Conservation (phyloP, 331 rosid genomes). For the Pyrus hybrid region DNA sequence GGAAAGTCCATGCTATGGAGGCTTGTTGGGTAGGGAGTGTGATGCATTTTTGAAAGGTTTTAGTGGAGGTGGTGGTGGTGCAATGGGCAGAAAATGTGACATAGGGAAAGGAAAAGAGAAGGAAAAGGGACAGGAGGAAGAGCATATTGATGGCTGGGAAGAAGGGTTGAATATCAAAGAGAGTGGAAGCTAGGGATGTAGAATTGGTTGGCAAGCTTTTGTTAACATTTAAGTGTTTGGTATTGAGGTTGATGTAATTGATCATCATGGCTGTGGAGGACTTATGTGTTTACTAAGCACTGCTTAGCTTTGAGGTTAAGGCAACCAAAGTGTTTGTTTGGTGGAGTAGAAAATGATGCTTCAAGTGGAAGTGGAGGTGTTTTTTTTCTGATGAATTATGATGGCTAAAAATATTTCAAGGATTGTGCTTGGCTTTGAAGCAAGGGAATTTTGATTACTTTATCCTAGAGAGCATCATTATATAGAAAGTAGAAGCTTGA, state of each 20-base stretch:
- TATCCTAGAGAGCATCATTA: not conserved
- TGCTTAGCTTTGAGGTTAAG: slow-evolving; percentile 81
- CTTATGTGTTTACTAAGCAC: no score
- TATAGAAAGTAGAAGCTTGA: not conserved
- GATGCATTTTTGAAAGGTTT: slow-evolving; percentile 68
- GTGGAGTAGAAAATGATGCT: slow-evolving; percentile 23
- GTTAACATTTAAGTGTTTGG: slow-evolving; percentile 26
- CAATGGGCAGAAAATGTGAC: slow-evolving; percentile 54
- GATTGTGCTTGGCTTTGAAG: slow-evolving; percentile 57
- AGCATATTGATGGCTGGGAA: slow-evolving; percentile 22
- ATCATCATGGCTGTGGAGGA: slow-evolving; percentile 32
- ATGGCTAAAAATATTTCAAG: not conserved
- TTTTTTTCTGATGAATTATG: not conserved
- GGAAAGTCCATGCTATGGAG: slow-evolving; percentile 95
- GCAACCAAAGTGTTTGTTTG: slow-evolving; percentile 31
- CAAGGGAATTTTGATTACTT: slow-evolving; percentile 1
- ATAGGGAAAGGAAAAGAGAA: slow-evolving; percentile 25
- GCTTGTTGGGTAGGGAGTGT: slow-evolving; percentile 84
- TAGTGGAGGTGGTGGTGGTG: slow-evolving; percentile 46
- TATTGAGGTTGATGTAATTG: slow-evolving; percentile 21
- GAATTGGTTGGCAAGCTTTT: slow-evolving; percentile 20
- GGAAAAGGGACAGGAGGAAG: slow-evolving; percentile 25
- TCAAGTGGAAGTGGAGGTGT: not conserved
- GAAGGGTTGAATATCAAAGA: slow-evolving; percentile 4
- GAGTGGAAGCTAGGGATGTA: not conserved